These are phyloP conservation scores for Colletotrichum scovillei DNA, from an alignment of 2,329 filamentous ascomycete genomes.

Conservation along the genomic window DNA sequence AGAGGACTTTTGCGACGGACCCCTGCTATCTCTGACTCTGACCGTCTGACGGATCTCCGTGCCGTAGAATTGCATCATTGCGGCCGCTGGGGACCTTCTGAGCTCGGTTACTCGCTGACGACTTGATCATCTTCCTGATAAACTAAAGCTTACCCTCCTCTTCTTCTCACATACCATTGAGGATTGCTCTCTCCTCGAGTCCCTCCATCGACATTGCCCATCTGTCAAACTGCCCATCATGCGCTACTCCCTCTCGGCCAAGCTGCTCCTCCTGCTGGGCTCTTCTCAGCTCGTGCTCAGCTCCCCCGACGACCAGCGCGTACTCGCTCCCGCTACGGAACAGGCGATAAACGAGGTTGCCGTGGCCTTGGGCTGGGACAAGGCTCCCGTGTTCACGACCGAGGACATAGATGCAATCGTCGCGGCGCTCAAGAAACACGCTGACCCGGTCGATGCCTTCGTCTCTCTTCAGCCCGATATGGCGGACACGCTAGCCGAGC, in stretches of 20 bases:
- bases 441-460: conserved; percentile 45
- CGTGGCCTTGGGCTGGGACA: neutral
- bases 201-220: neutral
- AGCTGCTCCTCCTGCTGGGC: conserved; percentile 26
- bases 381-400: neutral
- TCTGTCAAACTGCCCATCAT: neutral
- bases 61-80: neutral
- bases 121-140: neutral
- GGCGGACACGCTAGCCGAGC: conserved; percentile 48
- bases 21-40: conserved; percentile 1
- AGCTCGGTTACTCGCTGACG: neutral
- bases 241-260: conserved; percentile 25
- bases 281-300: conserved; percentile 23
- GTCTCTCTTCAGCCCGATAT: conserved; percentile 42
- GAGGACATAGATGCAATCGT: conserved; percentile 35
- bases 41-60: neutral
- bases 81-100: neutral
- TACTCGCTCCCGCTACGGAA: neutral
- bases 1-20: neutral
- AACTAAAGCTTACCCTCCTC: neutral
- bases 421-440: conserved; percentile 39
- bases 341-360: neutral
- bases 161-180: no score
- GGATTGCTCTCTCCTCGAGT: neutral
- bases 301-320: conserved; percentile 14